Percentiles rank a stretch among this genome's conserved stretches.
Conservation (phyloP, 192 early-diverging fungal species). For the Thoreauomyces humboldtii region DNA sequence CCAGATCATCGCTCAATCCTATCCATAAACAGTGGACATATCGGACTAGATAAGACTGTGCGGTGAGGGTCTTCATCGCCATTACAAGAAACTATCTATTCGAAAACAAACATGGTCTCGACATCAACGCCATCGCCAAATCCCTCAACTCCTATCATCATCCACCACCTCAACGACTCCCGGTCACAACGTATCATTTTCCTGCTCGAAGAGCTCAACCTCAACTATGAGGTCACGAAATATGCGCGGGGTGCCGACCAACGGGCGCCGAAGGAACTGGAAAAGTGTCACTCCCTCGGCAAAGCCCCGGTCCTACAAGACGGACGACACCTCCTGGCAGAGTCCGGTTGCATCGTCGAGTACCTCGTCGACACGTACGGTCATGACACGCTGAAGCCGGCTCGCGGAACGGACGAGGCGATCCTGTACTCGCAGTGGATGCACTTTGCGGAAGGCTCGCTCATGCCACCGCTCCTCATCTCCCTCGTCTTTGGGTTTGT, state of each 20-base stretch:
- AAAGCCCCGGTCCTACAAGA: conserved; percentile 47
- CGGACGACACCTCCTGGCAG: conserved; percentile 30
- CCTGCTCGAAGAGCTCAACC: conserved; percentile 45
- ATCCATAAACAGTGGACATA: too few relatives aligned
- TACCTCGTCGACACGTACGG: conserved; percentile 38
- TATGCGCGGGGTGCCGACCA: conserved; percentile 33
- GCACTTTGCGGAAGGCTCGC: conserved; percentile 41
- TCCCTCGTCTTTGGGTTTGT: conserved; percentile 18
- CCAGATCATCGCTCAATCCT: too few relatives aligned
- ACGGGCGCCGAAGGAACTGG: conserved; percentile 27
- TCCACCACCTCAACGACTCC: conserved; percentile 47
- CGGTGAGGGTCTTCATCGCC: too few relatives aligned
- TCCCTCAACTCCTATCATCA: too few relatives aligned
- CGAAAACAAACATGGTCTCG: too few relatives aligned
- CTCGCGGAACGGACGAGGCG: conserved; percentile 4
- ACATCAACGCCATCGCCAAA: too few relatives aligned
- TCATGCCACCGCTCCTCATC: conserved; percentile 21
- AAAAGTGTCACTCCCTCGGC: conserved; percentile 43
- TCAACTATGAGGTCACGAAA: conserved; percentile 36
- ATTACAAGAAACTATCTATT: too few relatives aligned
- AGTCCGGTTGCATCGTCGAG: conserved; percentile 48
- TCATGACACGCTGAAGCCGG: conserved; percentile 22
- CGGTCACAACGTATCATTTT: conserved; percentile 47
- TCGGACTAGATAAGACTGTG: too few relatives aligned
- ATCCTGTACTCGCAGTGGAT: conserved; percentile 33